These are phyloP conservation scores for Trifolium repens DNA, from an alignment of 306 rosid species.

Conservation along the genomic window DNA sequence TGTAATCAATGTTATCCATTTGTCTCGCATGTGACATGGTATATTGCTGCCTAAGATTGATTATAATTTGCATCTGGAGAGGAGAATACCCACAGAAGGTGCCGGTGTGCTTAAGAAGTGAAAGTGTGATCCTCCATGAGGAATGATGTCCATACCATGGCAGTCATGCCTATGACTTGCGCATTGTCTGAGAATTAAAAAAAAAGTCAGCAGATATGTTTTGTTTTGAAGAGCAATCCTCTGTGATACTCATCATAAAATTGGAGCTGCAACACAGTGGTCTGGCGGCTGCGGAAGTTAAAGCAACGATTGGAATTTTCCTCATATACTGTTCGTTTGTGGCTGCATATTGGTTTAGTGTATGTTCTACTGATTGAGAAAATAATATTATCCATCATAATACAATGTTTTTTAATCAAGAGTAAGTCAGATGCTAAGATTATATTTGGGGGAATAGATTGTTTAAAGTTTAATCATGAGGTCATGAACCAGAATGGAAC, in stretches of 20 bases:
- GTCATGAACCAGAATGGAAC: constrained; percentile 43
- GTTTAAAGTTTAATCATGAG: constrained; percentile 39
- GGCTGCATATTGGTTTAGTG: constrained; percentile 29
- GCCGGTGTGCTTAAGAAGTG: constrained; percentile 33
- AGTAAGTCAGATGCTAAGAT: constrained; percentile 42
- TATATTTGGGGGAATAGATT: constrained; percentile 38
- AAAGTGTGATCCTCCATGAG: constrained; percentile 34
- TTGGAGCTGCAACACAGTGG: constrained; percentile 42
- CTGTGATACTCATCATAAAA: constrained; percentile 36
- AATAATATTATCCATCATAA: constrained; percentile 22
- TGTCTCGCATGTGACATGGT: constrained; percentile 31
- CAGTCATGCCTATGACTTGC: constrained; percentile 17
- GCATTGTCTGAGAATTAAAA: constrained; percentile 41
- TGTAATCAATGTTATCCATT: constrained; percentile 9
- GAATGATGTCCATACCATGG: constrained; percentile 1
- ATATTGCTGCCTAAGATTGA: constrained; percentile 39
- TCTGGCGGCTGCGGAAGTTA: constrained; percentile 38
- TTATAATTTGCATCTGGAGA: constrained; percentile 30
- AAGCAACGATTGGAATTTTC: constrained; percentile 35
- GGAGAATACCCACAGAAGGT: constrained; percentile 39
- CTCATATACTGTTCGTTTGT: constrained; percentile 33
- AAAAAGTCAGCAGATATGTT: constrained; percentile 20
- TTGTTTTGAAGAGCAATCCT: constrained; percentile 38
- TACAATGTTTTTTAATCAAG: constrained; percentile 38
- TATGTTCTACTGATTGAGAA: constrained; percentile 39